phyloP scores from a whole-genome alignment of 441 rosid species.

The Adansonia madagascariensis region DNA sequence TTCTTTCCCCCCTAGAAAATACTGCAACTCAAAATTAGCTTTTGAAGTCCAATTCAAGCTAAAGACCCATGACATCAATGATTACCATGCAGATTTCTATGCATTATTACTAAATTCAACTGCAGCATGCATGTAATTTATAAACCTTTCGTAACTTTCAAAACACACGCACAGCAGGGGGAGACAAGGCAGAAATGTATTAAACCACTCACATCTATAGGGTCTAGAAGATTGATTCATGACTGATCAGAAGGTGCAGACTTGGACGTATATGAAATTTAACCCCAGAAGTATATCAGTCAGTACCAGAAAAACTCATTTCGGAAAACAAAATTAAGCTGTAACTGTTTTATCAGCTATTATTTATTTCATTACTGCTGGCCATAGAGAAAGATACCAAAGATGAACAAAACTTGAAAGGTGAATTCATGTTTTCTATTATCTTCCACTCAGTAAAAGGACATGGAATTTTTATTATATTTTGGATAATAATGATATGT shows the following conservation, averaged over 20 bases:
- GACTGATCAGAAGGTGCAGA: slow-evolving; percentile 95
- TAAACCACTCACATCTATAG: slow-evolving; percentile 76
- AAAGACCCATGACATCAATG: slow-evolving; percentile 9
- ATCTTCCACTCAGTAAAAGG: neutral
- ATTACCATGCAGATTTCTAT: neutral
- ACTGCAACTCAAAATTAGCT: neutral
- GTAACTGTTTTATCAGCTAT: neutral
- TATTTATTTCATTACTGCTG: neutral
- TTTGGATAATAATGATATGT: neutral
- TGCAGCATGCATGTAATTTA: neutral
- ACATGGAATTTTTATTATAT: slow-evolving; percentile 1
- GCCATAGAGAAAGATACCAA: neutral
- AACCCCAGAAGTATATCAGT: slow-evolving; percentile 28
- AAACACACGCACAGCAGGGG: neutral
- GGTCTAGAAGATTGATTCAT: slow-evolving; percentile 92
- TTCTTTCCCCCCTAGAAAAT: neutral
- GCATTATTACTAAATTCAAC: neutral
- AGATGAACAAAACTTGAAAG: neutral
- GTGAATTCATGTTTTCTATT: neutral
- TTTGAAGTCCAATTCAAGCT: neutral
- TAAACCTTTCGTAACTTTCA: neutral
- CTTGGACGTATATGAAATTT: slow-evolving; percentile 82
- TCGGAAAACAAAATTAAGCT: neutral
- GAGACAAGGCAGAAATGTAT: slow-evolving; percentile 24
- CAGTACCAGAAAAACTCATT: neutral